These are phyloP conservation scores for Sicyos edulis DNA, from an alignment of 306 rosid species.

Conservation along the genomic window DNA sequence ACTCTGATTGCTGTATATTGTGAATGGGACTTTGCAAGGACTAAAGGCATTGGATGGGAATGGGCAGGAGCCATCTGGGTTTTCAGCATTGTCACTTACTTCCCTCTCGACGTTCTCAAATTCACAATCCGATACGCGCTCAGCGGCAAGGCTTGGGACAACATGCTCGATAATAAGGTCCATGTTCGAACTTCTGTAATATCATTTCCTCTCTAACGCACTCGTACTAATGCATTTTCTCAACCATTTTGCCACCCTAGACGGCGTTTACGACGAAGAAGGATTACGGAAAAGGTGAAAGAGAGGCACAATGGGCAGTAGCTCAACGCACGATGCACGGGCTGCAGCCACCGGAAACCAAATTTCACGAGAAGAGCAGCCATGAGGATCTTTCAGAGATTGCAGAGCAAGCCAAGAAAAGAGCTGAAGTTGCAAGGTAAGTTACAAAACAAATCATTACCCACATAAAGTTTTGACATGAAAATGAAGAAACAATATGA, in stretches of 20 bases:
- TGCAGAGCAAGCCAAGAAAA: constrained; percentile 75
- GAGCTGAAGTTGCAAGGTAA: constrained; percentile 86
- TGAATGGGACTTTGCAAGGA: constrained; percentile 68
- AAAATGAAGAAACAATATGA: neutral
- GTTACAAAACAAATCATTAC: neutral
- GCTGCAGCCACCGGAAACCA: constrained; percentile 35
- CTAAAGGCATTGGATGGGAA: constrained; percentile 74
- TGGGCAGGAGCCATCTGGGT: constrained; percentile 89
- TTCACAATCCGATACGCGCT: constrained; percentile 49
- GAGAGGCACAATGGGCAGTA: constrained; percentile 79
- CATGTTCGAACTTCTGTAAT: neutral
- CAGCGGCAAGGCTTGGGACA: constrained; percentile 69
- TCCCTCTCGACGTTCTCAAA: constrained; percentile 81
- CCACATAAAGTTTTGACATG: neutral
- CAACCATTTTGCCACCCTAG: constrained; percentile 25
- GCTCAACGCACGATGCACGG: constrained; percentile 72
- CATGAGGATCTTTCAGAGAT: constrained; percentile 42
- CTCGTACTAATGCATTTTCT: neutral
- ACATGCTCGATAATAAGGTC: constrained; percentile 44
- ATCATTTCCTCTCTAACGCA: neutral
- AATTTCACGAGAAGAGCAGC: constrained; percentile 26
- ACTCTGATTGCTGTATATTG: constrained; percentile 68
- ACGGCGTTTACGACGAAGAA: constrained; percentile 71
- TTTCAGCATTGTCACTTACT: constrained; percentile 60
- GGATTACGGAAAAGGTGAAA: constrained; percentile 67